phyloP scores from a whole-genome alignment of 2,329 filamentous ascomycete genomes.

The Colletotrichum sublineola region DNA sequence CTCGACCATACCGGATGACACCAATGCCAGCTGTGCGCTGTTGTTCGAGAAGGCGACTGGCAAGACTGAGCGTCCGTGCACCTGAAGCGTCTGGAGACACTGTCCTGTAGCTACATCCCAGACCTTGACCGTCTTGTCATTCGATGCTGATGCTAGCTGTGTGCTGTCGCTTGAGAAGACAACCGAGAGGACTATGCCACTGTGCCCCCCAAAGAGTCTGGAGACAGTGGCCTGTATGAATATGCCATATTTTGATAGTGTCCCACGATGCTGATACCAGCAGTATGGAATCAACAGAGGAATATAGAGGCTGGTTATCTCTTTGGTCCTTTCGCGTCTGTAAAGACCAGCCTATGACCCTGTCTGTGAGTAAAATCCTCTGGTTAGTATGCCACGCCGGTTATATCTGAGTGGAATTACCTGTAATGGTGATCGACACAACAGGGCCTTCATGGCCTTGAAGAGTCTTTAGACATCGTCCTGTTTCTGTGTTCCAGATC shows the following conservation, averaged over 20 bases:
- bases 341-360: not conserved
- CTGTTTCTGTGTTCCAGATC: not conserved
- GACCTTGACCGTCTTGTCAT: not conserved
- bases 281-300: not conserved
- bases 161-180: not conserved
- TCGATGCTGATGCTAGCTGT: not conserved
- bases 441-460: no score
- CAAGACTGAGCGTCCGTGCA: rapidly evolving
- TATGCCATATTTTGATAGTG: not conserved
- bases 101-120: not conserved
- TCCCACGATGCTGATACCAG: not conserved
- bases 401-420: not conserved
- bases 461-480: not conserved
- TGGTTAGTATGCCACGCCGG: not conserved
- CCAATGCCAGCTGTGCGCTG: no score
- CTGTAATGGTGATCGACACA: no score
- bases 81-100: not conserved
- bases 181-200: rapidly evolving
- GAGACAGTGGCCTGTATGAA: not conserved
- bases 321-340: not conserved
- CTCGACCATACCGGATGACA: no score
- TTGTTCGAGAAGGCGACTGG: not conserved
- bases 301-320: not conserved
- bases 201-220: not conserved
- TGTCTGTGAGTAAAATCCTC: no score